Percentiles rank a stretch among this genome's conserved stretches.
Conservation (phyloP, 2,329 filamentous ascomycete species). For the Camillea tinctor region DNA sequence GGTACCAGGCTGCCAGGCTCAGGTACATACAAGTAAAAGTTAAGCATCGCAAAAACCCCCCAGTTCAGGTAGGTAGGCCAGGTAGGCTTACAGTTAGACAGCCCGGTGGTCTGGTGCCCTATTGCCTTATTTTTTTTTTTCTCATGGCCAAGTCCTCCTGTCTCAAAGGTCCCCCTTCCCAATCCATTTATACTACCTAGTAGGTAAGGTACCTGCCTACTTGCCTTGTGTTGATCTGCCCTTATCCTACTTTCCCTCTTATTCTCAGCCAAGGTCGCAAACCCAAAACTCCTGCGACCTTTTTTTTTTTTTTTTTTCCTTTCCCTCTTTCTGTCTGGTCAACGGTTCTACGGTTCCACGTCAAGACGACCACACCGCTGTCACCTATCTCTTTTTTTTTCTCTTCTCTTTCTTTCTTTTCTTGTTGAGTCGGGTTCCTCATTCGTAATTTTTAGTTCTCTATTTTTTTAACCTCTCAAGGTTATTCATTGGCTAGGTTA, state of each 20-base stretch:
- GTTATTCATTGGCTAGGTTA: slow-evolving; percentile 15
- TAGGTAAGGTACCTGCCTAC: too few species aligned
- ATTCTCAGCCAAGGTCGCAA: slow-evolving; percentile 12
- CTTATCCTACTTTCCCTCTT: slow-evolving; percentile 5
- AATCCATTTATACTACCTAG: background rate
- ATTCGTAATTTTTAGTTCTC: slow-evolving; percentile 19
- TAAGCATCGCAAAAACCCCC: background rate
- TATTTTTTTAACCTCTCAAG: background rate
- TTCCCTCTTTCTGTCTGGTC: slow-evolving; percentile 20
- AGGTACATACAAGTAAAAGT: slow-evolving; percentile 6
- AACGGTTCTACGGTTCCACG: slow-evolving; percentile 30
- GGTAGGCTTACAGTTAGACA: background rate
- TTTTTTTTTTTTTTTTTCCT: slow-evolving; percentile 16
- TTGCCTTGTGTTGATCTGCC: too few species aligned
- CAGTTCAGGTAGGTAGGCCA: background rate
- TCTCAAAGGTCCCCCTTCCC: background rate
- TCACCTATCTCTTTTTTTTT: slow-evolving; percentile 22
- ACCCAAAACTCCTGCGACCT: slow-evolving; percentile 13
- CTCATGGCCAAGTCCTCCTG: background rate
- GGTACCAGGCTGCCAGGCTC: too few species aligned
- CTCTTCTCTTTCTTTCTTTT: slow-evolving; percentile 20
- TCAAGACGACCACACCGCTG: slow-evolving; percentile 18
- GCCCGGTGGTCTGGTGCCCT: background rate
- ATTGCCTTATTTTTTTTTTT: too few species aligned
- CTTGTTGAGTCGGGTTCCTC: slow-evolving; percentile 23